A percentile compares a stretch with the other conserved stretches of the same genome.
These are phyloP conservation scores for Dittrichia graveolens DNA, from an alignment of 129 eudicot species.

Conservation along the genomic window DNA sequence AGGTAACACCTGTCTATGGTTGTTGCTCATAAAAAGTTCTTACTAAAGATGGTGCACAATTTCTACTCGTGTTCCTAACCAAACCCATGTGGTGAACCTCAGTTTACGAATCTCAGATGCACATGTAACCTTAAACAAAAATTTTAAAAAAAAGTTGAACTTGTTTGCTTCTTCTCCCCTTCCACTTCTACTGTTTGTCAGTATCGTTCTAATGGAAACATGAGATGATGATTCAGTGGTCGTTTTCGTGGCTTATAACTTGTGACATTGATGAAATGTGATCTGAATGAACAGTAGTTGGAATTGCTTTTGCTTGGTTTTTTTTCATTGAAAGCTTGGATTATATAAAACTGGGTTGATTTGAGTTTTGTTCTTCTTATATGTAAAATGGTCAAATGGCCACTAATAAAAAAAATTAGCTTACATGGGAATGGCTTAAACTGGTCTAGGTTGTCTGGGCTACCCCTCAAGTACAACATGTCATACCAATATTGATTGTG, in stretches of 20 bases:
- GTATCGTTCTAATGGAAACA: not conserved
- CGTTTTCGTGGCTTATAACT: not conserved
- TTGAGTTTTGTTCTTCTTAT: no score
- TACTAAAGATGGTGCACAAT: not conserved
- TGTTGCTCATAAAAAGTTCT: conserved; percentile 51
- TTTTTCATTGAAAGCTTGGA: not conserved
- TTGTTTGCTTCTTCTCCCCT: not conserved
- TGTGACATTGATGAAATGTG: not conserved
- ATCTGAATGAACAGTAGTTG: not conserved
- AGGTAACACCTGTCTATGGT: conserved; percentile 32
- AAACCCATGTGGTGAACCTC: not conserved
- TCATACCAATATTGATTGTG: no score
- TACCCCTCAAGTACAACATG: no score
- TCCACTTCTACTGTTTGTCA: not conserved
- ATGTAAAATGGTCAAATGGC: no score
- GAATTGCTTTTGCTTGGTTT: no score
- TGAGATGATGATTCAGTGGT: not conserved
- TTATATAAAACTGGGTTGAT: no score
- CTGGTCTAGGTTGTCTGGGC: no score
- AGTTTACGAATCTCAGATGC: not conserved
- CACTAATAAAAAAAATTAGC: no score
- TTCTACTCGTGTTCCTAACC: not conserved
- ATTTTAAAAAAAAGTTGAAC: not conserved
- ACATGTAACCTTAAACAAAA: not conserved
- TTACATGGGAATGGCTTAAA: no score